These are phyloP conservation scores for Colletotrichum siamense DNA, from an alignment of 2,329 filamentous ascomycete species.

Conservation along the genomic window DNA sequence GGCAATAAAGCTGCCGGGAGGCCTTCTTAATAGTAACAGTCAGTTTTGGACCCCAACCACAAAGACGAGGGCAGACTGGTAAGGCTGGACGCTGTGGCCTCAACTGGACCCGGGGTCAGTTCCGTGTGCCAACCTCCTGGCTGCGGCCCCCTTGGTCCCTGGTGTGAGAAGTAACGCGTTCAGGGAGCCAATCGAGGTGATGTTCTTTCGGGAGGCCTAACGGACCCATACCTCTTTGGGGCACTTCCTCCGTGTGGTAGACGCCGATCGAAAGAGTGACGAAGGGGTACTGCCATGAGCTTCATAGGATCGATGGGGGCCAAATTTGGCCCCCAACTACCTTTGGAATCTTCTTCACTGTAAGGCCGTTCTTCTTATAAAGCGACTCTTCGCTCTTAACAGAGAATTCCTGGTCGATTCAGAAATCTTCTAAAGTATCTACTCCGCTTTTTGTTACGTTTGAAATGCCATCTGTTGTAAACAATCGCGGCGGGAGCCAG, in stretches of 20 bases:
- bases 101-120: not conserved
- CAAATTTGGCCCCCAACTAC: conserved; percentile 1
- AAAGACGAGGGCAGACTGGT: not conserved
- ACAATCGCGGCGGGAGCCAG: not conserved
- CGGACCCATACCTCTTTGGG: not conserved
- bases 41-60: not conserved
- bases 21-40: not conserved
- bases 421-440: not conserved
- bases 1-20: not conserved
- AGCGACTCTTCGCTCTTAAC: not conserved
- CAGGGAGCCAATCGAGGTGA: not conserved
- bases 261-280: not conserved
- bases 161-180: not conserved
- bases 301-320: not conserved
- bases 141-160: not conserved
- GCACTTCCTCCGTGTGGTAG: not conserved
- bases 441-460: not conserved
- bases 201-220: not conserved
- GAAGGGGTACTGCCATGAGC: not conserved
- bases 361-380: not conserved
- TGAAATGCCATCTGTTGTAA: not conserved
- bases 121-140: not conserved
- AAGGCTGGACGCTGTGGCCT: conserved; percentile 3
- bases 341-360: not conserved
- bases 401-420: not conserved